Evolutionary conservation across 805 yeast genomes (phyloP), one percentile per base, ranked within the genome.

Genomic region (Ogataea corticis): DNA sequence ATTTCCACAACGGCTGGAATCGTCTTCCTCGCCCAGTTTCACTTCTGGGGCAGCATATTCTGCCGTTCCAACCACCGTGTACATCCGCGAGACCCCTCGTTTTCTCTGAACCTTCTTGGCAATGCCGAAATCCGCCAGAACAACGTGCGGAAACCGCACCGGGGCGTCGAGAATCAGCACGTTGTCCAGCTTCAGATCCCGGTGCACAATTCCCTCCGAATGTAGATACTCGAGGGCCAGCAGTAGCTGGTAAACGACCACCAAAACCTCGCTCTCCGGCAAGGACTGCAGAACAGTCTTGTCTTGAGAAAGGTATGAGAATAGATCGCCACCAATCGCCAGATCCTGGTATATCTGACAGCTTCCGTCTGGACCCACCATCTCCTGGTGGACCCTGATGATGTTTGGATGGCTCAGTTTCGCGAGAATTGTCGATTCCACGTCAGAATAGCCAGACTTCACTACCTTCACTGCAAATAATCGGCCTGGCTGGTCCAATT

Each of bases 291-390:
- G 51, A 15, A 76, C 56, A 13, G 63, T 55, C 18, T 66, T 67
- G 62, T 89, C 85, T 52, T 81, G 83, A 45, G 89, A 78, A 48
- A 92, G 87, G 63, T 90, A 87, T 57, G 90, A 96, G 61, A 92
- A 92, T 48, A 92, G 77, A 64, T 92, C 99, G 31, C 98, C 98
- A 7, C 98, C 98, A 9, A 94, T 83, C 2, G 97, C 98, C 63
- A 91, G 87, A 59, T 92, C 97, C 49, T 94, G 77, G 2, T 89
- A 97, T 18, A 94, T 89, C 15, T 96, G 96, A 44, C 90, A 85
- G 61, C 85, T 85, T 55, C 85, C 83, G 29, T 85, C 80, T 58
- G 83, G 85, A 63, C 88, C 74, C 11, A 87, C 91, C 3, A 32
- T 17, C 0, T 77, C 62, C 57, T 89, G 96, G 50, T 88, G 94